Evolutionary conservation across 352 stramenopile species (phyloP).

Genomic region (Globisporangium perplexum): DNA sequence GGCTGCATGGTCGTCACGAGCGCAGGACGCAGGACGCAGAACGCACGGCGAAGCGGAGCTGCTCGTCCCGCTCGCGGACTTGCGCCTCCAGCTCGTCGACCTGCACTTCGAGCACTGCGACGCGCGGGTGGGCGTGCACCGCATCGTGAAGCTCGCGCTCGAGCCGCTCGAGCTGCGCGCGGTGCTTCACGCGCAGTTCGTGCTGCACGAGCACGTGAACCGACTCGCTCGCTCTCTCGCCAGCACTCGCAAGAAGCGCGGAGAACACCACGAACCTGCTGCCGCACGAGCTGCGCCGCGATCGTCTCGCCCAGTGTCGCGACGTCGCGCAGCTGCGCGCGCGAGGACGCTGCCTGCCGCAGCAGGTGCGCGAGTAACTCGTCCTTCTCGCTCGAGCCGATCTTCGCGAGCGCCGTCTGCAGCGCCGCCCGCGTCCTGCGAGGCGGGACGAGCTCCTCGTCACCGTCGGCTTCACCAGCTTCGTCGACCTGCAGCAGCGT

Average conservation of each 20-base stretch:
- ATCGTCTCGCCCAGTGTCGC: slow-evolving; percentile 59
- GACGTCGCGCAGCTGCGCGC: slow-evolving; percentile 38
- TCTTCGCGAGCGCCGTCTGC: slow-evolving; percentile 33
- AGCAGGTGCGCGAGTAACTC: slow-evolving; percentile 45
- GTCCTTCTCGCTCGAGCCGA: slow-evolving; percentile 50
- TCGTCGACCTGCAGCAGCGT: slow-evolving; percentile 10
- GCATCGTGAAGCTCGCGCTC: slow-evolving; percentile 41
- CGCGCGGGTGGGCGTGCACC: slow-evolving; percentile 39
- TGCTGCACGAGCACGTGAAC: slow-evolving; percentile 46
- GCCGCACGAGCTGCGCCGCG: slow-evolving; percentile 52
- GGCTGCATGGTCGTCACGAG: no score
- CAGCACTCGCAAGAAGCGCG: background rate
- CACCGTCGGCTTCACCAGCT: background rate
- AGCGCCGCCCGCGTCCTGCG: background rate
- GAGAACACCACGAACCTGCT: slow-evolving; percentile 35
- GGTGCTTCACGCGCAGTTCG: slow-evolving; percentile 43
- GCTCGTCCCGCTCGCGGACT: slow-evolving; percentile 45
- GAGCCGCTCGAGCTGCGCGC: slow-evolving; percentile 31
- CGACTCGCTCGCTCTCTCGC: no score
- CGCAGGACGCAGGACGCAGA: background rate
- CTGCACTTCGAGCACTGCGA: slow-evolving; percentile 32
- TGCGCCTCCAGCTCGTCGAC: slow-evolving; percentile 33
- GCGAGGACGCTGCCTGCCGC: slow-evolving; percentile 26
- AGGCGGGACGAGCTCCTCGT: background rate
- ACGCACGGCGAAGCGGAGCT: slow-evolving; percentile 55